Evolutionary conservation across 306 rosid genomes (phyloP).

Genomic region (Adenanthera pavonina): DNA sequence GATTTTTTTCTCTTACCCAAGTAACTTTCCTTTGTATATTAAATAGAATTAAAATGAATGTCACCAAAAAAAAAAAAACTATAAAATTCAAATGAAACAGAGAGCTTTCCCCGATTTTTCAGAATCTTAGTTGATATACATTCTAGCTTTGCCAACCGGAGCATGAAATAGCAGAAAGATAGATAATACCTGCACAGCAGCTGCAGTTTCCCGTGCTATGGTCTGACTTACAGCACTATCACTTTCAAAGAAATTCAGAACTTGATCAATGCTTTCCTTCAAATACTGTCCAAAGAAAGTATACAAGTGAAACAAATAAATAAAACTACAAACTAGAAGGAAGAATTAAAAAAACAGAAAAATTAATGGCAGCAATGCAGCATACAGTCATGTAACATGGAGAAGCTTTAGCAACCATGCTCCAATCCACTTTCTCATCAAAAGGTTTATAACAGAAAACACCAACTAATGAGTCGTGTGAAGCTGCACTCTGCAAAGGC

Average conservation of each 20-base stretch:
- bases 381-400: conserved; percentile 99
- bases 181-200: conserved; percentile 87
- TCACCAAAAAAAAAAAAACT: no score
- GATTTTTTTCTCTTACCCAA: background rate
- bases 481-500: conserved; percentile 83
- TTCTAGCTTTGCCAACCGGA: conserved; percentile 34
- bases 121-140: conserved; percentile 18
- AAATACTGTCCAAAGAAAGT: conserved; percentile 68
- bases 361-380: conserved; percentile 29
- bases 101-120: background rate
- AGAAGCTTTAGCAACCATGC: conserved; percentile 95
- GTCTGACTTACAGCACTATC: conserved; percentile 80
- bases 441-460: conserved; percentile 82
- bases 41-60: background rate
- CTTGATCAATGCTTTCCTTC: conserved; percentile 81
- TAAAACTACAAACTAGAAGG: conserved; percentile 31
- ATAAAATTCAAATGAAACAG: background rate
- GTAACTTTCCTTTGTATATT: background rate
- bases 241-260: conserved; percentile 81
- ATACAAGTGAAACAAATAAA: conserved; percentile 34
- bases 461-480: conserved; percentile 76
- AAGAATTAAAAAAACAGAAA: background rate
- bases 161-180: conserved; percentile 29
- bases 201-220: conserved; percentile 90
- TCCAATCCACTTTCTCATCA: conserved; percentile 85